Evolutionary conservation across 2,329 filamentous ascomycete species (phyloP).

Genomic region (Metarhizium guizhouense): DNA sequence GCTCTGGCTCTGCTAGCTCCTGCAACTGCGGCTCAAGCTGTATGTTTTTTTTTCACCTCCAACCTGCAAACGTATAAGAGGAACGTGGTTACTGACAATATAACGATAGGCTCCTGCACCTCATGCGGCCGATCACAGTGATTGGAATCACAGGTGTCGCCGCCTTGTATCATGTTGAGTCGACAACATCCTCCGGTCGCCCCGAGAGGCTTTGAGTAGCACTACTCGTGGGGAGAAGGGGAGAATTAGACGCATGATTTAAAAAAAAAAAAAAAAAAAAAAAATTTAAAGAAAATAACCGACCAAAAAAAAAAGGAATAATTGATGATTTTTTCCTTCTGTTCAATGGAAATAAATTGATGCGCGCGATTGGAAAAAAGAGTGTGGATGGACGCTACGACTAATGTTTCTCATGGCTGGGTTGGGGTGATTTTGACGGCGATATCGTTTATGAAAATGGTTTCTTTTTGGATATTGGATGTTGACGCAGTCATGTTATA

Average conservation of each 20-base stretch:
- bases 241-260: no score
- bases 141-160: background rate
- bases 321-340: background rate
- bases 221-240: no score
- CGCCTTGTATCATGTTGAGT: background rate
- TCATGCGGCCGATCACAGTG: slow-evolving; percentile 13
- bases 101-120: slow-evolving; percentile 22
- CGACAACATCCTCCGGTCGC: background rate
- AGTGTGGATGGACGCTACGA: no score
- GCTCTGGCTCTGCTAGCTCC: slow-evolving; percentile 22
- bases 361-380: no score
- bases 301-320: slow-evolving; percentile 4
- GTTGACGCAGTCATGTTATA: slow-evolving; percentile 5
- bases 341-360: no score
- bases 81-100: background rate
- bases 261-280: no score
- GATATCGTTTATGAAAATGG: no score
- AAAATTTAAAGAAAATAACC: background rate
- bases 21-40: slow-evolving; percentile 29
- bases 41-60: slow-evolving; percentile 11
- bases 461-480: no score
- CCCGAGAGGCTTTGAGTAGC: no score
- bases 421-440: no score
- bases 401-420: no score
- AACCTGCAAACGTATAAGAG: slow-evolving; percentile 8